Conservation (phyloP, 169 alveolate species). For the Plasmodium gonderi region DNA sequence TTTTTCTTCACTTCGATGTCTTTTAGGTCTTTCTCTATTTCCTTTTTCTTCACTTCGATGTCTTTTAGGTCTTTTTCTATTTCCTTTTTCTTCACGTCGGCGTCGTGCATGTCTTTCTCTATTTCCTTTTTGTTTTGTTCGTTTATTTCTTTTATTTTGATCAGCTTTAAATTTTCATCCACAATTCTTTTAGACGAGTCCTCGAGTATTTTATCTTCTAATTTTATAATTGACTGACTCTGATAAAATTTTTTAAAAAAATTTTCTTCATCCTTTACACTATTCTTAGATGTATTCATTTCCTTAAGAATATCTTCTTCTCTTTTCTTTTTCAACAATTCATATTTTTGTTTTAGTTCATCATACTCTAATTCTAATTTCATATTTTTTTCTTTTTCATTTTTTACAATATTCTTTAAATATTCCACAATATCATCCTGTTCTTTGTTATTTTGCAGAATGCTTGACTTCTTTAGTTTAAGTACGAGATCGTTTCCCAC, state of each 20-base stretch:
- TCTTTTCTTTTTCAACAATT: constrained; percentile 22
- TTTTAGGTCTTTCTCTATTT: too few relatives aligned
- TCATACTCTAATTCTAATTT: constrained; percentile 57
- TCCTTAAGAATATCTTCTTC: constrained; percentile 23
- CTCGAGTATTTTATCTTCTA: constrained; percentile 35
- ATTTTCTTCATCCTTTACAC: neutral
- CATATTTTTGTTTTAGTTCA: constrained; percentile 62
- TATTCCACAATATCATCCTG: constrained; percentile 23
- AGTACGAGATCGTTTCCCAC: constrained; percentile 2
- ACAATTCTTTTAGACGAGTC: constrained; percentile 38
- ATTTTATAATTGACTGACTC: constrained; percentile 36
- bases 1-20: too few relatives aligned
- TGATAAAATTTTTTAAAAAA: constrained; percentile 25
- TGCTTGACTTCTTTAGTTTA: constrained; percentile 18
- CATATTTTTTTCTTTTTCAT: constrained; percentile 46
- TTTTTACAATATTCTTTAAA: constrained; percentile 35
- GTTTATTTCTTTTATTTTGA: constrained; percentile 29
- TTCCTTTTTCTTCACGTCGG: constrained; percentile 18
- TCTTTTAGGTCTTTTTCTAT: neutral
- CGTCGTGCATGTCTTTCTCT: constrained; percentile 22
- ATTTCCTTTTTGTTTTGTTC: constrained; percentile 33
- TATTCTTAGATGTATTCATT: neutral
- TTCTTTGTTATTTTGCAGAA: neutral
- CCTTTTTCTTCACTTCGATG: too few relatives aligned
- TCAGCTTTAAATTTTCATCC: constrained; percentile 19